Percentiles rank a stretch among this genome's conserved stretches.
Evolutionary conservation across 208 protist species (phyloP).

Genomic region (Trypanosoma boissoni): DNA sequence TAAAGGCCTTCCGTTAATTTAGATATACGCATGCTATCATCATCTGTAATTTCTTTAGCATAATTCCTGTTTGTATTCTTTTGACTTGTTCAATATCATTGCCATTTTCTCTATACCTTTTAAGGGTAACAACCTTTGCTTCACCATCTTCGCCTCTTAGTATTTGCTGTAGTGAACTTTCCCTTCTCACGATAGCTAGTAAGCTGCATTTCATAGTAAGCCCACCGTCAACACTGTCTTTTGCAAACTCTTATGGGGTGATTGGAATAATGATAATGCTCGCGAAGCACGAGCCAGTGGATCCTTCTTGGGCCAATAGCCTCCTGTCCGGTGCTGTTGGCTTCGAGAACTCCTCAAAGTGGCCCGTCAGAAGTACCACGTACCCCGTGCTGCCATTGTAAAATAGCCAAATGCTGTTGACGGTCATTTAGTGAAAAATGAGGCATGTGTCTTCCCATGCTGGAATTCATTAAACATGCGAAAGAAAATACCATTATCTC

Average conservation of each 20-base stretch:
- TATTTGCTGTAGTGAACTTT: too few species aligned
- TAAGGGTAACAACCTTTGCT: too few species aligned
- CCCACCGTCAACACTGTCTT: constrained; percentile 17
- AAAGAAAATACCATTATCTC: constrained; percentile 13
- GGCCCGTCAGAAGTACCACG: not conserved
- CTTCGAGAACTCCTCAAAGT: not conserved
- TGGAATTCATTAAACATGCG: constrained; percentile 5
- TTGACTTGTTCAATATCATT: too few species aligned
- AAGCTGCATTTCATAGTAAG: not conserved
- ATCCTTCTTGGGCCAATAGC: constrained; percentile 3
- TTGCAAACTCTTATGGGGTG: constrained; percentile 17
- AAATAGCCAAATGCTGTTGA: not conserved
- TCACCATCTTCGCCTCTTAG: too few species aligned
- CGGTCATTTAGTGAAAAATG: not conserved
- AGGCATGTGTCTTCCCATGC: not conserved
- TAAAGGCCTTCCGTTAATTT: too few species aligned
- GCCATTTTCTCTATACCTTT: too few species aligned
- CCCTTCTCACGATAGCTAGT: too few species aligned
- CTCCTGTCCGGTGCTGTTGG: not conserved
- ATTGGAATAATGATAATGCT: constrained; percentile 21
- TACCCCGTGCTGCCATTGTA: constrained; percentile 10
- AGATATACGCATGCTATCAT: too few species aligned
- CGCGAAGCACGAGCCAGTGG: constrained; percentile 15
- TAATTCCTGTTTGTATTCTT: too few species aligned
- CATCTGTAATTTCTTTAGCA: too few species aligned